Base-by-base conservation (phyloP, 2,329 filamentous ascomycete species). In the Rugonectria rugulosa region DNA sequence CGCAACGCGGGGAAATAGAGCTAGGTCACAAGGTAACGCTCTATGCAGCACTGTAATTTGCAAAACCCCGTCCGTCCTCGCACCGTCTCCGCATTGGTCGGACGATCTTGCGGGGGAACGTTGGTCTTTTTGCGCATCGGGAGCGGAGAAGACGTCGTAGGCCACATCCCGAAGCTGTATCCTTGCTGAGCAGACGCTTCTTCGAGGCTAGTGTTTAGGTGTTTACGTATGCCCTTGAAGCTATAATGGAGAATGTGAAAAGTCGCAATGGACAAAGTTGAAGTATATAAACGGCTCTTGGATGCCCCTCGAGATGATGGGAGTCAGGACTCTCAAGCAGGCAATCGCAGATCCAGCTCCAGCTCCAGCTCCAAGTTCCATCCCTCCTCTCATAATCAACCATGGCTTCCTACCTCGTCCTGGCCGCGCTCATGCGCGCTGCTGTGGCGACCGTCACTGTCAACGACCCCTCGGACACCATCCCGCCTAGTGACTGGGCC, bases 91-190 rank as follows among this genome's bases (percentile, higher is more conserved):
- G n/a, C n/a, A n/a, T n/a, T n/a, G n/a, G n/a, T 55, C 45, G 38
- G 45, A 21, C 45, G 38, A 55, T 55, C 38, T 54, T 48, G 52
- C 44, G 52, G 44, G 43, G 52, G 26, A 40, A 15, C 34, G 11
- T 20, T 20, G 6, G 38, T 37, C 44, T 27, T n/a, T n/a, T n/a
- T n/a, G n/a, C n/a, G n/a, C n/a, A n/a, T n/a, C n/a, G n/a, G 44
- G 52, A 55, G 44, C 44, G 44, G 44, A 55, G 36, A 9, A 29
- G 37, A 44, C 20, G 38, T 49, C 31, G 44, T 26, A 37, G 52
- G 45, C 52, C 44, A 55, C 52, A 55, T 55, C 44, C 52, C 52
- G 52, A 55, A 43, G 52, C 24, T 12, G 27, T 26, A 55, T 40
- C 44, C 52, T 23, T 55, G 44, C 38, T 27, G n/a, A 17, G 8